Conservation (phyloP, 176 grass and related monocot genomes). For the Leersia perrieri region DNA sequence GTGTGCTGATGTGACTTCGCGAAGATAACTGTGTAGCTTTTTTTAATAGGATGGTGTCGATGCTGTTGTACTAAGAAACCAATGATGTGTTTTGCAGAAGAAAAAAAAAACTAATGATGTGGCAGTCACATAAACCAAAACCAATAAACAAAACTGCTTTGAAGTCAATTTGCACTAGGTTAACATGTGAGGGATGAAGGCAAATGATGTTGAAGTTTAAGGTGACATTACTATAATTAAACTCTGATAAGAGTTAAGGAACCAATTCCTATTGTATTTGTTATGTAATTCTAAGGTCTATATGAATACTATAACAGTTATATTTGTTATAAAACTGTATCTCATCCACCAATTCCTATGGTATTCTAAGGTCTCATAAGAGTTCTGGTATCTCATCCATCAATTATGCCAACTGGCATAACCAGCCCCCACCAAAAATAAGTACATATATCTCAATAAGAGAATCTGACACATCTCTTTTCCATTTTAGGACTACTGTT, state of each 20-base stretch:
- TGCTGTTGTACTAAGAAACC: not conserved
- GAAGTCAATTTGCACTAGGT: not conserved
- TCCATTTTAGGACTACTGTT: not conserved
- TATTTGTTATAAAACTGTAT: not conserved
- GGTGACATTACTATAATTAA: not conserved
- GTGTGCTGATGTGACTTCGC: too few relatives aligned
- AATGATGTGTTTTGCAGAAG: not conserved
- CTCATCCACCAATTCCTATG: not conserved
- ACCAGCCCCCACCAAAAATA: not conserved
- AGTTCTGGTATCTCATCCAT: too few relatives aligned
- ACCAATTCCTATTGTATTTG: not conserved
- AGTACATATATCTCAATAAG: not conserved
- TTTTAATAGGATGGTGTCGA: not conserved
- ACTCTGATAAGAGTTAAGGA: not conserved
- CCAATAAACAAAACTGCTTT: not conserved
- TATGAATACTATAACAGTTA: not conserved
- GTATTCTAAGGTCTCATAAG: too few relatives aligned
- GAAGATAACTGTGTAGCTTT: too few relatives aligned
- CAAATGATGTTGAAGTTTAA: not conserved
- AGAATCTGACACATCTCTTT: not conserved
- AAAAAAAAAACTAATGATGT: not conserved
- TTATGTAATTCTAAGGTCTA: not conserved
- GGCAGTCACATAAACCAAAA: not conserved
- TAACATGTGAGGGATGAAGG: not conserved
- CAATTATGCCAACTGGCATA: too few relatives aligned